Evolutionary conservation across 345 rosid genomes (phyloP), one percentile per base, ranked within the genome.

Genomic region (Sonneratia caseolaris): DNA sequence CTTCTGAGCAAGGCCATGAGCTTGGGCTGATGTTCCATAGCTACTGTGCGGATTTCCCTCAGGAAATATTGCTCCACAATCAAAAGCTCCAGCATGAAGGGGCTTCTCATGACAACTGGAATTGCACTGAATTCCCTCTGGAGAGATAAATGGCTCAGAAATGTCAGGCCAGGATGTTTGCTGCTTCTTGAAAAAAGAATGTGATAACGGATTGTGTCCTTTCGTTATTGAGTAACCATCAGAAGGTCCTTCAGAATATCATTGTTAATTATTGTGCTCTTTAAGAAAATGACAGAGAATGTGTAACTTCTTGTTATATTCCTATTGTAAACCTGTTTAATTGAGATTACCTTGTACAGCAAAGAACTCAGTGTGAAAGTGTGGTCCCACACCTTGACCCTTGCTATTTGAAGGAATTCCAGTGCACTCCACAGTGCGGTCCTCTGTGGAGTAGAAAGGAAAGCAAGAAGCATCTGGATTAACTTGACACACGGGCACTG

Each of bases 21-120:
- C 82, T 53, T 71, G 18, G n/a, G 57, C 38, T 15, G 70, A 64
- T 37, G 77, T 69, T 74, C 64, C 80, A 59, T 22, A 6, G 71
- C 66, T 45, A 68, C 35, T 45, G 19, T 16, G 70, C 22, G 56
- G 64, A 56, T 68, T 70, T 40, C 70, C 66, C 40, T 9, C 48
- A 68, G 77, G 37, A 72, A 49, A 49, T 71, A 65, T 45, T 37
- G 69, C 55, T 70, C 66, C 66, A 65, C 27, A 68, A 40, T 72
- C 65, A 75, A 49, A 73, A 74, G 79, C 65, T 70, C 68, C 81
- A 61, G 47, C 32, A 56, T 68, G 56, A 21, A 66, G 47, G 71
- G 67, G 37, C 1, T 79, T 68, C 57, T 73, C 78, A 13, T 73
- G 75, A 65, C 37, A 72, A 21, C 72, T 61, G 4, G 80, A 71